Conservation (phyloP, 2,329 filamentous ascomycete genomes). For the Verticillium alfalfae region DNA sequence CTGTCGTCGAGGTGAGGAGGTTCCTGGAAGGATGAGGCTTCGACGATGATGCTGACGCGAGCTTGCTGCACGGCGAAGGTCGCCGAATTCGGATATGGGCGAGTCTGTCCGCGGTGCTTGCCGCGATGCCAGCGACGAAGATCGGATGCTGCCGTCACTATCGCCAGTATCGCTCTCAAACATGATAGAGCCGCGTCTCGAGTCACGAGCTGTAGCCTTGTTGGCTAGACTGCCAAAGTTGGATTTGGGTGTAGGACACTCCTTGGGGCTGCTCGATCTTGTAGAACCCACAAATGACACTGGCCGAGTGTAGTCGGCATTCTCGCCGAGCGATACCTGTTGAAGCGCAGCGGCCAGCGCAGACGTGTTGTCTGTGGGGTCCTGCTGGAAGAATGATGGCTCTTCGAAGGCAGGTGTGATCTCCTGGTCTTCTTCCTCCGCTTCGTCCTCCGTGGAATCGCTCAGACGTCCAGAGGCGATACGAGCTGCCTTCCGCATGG, state of each 20-base stretch:
- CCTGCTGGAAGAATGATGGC: conserved; percentile 49
- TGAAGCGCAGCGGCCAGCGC: conserved; percentile 50
- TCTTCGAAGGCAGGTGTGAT: conserved; percentile 37
- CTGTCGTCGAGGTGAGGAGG: conserved; percentile 76
- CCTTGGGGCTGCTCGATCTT: conserved; percentile 81
- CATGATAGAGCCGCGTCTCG: conserved; percentile 71
- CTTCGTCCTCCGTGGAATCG: conserved; percentile 64
- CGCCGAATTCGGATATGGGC: conserved; percentile 79
- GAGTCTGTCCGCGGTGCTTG: conserved; percentile 73
- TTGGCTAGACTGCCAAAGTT: conserved; percentile 57
- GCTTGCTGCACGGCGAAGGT: conserved; percentile 69
- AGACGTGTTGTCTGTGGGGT: conserved; percentile 49
- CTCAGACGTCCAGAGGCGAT: conserved; percentile 82
- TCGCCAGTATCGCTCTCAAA: conserved; percentile 80
- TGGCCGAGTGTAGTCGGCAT: conserved; percentile 50
- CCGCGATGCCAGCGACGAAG: conserved; percentile 67
- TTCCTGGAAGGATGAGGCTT: conserved; percentile 75
- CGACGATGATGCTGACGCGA: conserved; percentile 79
- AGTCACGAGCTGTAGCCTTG: conserved; percentile 53
- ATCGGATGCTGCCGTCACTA: conserved; percentile 84
- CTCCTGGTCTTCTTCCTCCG: conserved; percentile 41
- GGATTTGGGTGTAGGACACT: conserved; percentile 86
- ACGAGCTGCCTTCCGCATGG: conserved; percentile 80
- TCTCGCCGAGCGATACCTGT: conserved; percentile 33
- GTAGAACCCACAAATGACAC: conserved; percentile 60